Evolutionary conservation across 2,329 filamentous ascomycete species (phyloP).

Genomic region (Myriosclerotinia scirpicola): DNA sequence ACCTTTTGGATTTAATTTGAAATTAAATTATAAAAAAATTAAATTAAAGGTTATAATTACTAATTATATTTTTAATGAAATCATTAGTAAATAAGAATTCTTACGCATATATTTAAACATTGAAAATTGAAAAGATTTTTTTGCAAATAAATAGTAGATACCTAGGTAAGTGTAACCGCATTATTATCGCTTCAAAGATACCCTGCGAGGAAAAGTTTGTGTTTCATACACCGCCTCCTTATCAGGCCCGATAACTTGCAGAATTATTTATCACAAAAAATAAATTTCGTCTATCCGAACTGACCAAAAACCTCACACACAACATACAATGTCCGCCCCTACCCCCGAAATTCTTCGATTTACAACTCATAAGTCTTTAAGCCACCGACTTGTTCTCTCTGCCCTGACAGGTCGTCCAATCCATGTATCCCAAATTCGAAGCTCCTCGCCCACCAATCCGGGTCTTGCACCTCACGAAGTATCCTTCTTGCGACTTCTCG

Average conservation of each 20-base stretch:
- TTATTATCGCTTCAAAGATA: no score
- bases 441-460: conserved; percentile 79
- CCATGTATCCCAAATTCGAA: conserved; percentile 91
- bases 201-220: not conserved
- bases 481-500: conserved; percentile 91
- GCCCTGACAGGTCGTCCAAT: conserved; percentile 88
- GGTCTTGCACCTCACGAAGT: conserved; percentile 91
- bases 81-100: no score
- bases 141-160: no score
- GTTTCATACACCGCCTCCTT: conserved; percentile 13
- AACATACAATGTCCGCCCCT: conserved; percentile 37
- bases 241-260: conserved; percentile 13
- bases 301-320: conserved; percentile 15
- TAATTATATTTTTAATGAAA: no score
- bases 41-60: no score
- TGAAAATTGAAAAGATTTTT: no score
- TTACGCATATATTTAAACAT: no score
- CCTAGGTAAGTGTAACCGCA: no score
- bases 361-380: conserved; percentile 79
- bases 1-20: no score
- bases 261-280: conserved; percentile 23
- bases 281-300: conserved; percentile 18
- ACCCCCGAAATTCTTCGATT: conserved; percentile 63
- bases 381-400: conserved; percentile 81
- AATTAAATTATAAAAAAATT: no score